These are phyloP conservation scores for Boletus sp. DNA, from an alignment of 768 basidiomycete genomes.

Conservation along the genomic window DNA sequence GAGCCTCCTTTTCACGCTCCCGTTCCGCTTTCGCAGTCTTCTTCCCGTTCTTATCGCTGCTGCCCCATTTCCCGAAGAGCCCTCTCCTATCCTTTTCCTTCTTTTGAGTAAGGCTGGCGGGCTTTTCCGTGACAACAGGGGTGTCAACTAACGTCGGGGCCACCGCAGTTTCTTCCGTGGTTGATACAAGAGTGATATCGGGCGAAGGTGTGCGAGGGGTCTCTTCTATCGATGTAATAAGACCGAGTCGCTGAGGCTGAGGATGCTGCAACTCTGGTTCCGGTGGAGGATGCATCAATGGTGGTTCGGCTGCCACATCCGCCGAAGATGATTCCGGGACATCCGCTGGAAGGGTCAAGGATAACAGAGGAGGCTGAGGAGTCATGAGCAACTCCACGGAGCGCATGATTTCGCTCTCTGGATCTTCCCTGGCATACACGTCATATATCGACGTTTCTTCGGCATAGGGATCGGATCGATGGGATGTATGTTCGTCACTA, in stretches of 20 bases:
- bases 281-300: slow-evolving; percentile 35
- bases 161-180: slow-evolving; percentile 26
- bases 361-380: slow-evolving; percentile 20
- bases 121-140: slow-evolving; percentile 17
- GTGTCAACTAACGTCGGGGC: slow-evolving; percentile 23
- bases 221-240: slow-evolving; percentile 28
- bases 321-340: slow-evolving; percentile 1
- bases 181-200: slow-evolving; percentile 30
- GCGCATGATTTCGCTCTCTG: slow-evolving; percentile 37
- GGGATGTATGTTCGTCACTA: slow-evolving; percentile 38
- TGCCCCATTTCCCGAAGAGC: slow-evolving; percentile 62
- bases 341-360: slow-evolving; percentile 24
- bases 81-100: slow-evolving; percentile 76
- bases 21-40: slow-evolving; percentile 44
- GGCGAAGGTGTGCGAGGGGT: slow-evolving; percentile 64
- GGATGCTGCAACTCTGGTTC: slow-evolving; percentile 58
- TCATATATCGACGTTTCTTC: slow-evolving; percentile 85
- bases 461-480: slow-evolving; percentile 69
- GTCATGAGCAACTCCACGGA: slow-evolving; percentile 20
- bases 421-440: slow-evolving; percentile 64
- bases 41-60: slow-evolving; percentile 55
- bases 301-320: slow-evolving; percentile 20
- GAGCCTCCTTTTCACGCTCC: slow-evolving; percentile 47
- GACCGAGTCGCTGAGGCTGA: slow-evolving; percentile 52
- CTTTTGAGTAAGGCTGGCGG: slow-evolving; percentile 36